Base-by-base conservation (phyloP, 2,329 filamentous ascomycete species). In the Diaporthe sp. region DNA sequence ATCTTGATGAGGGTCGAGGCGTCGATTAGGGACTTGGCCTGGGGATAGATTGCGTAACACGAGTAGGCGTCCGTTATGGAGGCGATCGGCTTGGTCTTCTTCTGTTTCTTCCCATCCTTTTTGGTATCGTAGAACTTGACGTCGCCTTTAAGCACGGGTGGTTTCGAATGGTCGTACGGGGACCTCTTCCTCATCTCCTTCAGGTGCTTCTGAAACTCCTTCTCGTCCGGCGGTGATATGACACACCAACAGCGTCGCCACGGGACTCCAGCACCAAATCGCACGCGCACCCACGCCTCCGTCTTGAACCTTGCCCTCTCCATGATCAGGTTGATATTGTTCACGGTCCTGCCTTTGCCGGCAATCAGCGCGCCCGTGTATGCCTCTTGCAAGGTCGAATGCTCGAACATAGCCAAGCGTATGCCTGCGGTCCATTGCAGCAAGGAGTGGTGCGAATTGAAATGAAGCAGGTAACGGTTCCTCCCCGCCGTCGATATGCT, bases 211-310 rank as follows among this genome's bases (percentile, higher is more conserved):
- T 93, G 91, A 77, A 92, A 92, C 79, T 97, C 95, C 85, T 98
- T 99, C 85, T 98, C 96, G 80, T 97, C 94, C 0, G 97, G 96
- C 3, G 96, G 97, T 9, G 92, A 91, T 73, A 98, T 94, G 71
- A 98, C 96, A 83, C 96, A 98, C 96, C 96, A 99, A 83, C 96
- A 99, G 51, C 96, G 93, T 81, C 94, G 92, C 97, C 97, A 99
- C 0, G 96, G 96, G 13, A 97, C 97, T 61, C 97, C 97, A 42
- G 97, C 96, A 53, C 97, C 97, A 79, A 99, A 99, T 75, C 97
- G 90, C 69, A 99, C 97, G 76, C 97, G 90, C 25, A 96, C 95
- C 97, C 97, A 99, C 80, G 97, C 95, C 81, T 97, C 95, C 53
- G 94, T 91, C 78, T 92, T 93, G 78, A 94, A 90, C 73, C 89